These are phyloP conservation scores for Mycosphaerella arachidis DNA, from an alignment of 2,329 filamentous ascomycete species.

Conservation along the genomic window DNA sequence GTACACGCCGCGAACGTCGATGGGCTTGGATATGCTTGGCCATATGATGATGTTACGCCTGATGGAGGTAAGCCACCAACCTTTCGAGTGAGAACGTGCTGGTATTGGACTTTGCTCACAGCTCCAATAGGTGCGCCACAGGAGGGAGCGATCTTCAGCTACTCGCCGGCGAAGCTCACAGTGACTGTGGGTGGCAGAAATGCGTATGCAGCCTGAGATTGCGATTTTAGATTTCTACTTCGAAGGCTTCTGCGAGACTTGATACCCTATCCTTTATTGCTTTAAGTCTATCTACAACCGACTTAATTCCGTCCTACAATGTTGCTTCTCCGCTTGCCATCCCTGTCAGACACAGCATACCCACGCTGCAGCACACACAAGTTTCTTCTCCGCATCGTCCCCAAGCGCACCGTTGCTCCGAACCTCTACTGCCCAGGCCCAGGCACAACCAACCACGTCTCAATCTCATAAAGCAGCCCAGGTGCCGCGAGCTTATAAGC, in stretches of 20 bases:
- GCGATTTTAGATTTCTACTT: too few relatives aligned
- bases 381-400: too few relatives aligned
- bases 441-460: conserved; percentile 18
- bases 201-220: conserved; percentile 21
- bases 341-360: too few relatives aligned
- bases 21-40: conserved; percentile 60
- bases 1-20: conserved; percentile 48
- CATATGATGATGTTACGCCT: conserved; percentile 64
- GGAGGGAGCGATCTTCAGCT: conserved; percentile 32
- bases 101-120: conserved; percentile 3
- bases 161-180: conserved; percentile 23
- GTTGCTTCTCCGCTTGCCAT: too few relatives aligned
- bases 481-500: conserved; percentile 12
- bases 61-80: conserved; percentile 40
- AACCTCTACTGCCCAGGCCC: not conserved
- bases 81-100: conserved; percentile 32
- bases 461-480: conserved; percentile 18
- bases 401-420: too few relatives aligned
- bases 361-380: too few relatives aligned
- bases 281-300: not conserved
- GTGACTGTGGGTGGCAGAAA: conserved; percentile 31
- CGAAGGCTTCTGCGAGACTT: not conserved
- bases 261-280: not conserved
- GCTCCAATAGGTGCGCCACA: conserved; percentile 21
- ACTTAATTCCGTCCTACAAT: too few relatives aligned